phyloP scores from a whole-genome alignment of 371 early-diverging fungal species.

The Capniomyces stellatus region DNA sequence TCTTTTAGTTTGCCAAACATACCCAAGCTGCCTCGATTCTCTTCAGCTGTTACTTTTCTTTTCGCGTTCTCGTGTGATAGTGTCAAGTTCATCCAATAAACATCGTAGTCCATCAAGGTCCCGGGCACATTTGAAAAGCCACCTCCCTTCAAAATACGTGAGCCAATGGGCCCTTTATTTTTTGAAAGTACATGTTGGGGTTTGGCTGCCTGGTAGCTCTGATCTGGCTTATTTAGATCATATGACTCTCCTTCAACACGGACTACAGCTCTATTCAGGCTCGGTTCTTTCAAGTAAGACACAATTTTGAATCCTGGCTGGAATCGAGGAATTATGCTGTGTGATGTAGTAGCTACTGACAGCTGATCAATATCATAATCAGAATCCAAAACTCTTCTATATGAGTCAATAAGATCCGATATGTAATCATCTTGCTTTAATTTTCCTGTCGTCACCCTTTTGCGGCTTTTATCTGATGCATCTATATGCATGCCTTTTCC shows the following conservation, averaged over 20 bases:
- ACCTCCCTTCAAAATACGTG: no score
- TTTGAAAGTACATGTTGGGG: no score
- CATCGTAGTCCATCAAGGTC: conserved; percentile 33
- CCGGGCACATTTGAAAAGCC: no score
- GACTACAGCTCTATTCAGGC: conserved; percentile 2
- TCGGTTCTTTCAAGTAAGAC: conserved; percentile 26
- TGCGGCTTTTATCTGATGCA: not conserved
- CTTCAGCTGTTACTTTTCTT: not conserved
- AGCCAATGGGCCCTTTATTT: conserved; percentile 9
- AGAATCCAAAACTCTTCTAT: conserved; percentile 6
- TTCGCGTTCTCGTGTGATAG: conserved; percentile 1
- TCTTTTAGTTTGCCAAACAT: not conserved
- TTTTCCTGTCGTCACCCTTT: not conserved
- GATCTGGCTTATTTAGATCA: no score
- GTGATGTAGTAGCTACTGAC: conserved; percentile 39
- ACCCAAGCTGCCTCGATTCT: not conserved
- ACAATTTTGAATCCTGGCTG: conserved; percentile 52
- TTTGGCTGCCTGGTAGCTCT: no score
- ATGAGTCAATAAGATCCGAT: not conserved
- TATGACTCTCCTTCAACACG: no score
- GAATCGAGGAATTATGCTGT: conserved; percentile 55
- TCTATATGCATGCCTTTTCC: not conserved
- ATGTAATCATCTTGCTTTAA: not conserved
- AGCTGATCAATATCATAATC: conserved; percentile 21
- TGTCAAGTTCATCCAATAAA: conserved; percentile 35